Conservation (phyloP, 495 filamentous ascomycete species). For the Penicillium soppii region DNA sequence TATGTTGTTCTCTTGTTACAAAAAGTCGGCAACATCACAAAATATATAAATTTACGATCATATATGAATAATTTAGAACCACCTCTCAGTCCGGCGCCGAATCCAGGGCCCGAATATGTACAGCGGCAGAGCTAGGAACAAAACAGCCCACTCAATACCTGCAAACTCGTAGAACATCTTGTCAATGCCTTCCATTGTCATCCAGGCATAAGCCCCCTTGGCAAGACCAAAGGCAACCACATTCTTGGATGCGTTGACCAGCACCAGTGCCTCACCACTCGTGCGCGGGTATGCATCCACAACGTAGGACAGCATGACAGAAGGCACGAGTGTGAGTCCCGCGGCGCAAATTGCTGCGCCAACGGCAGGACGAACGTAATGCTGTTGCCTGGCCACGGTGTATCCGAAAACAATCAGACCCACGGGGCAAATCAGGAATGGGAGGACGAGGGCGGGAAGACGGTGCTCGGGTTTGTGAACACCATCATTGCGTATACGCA, state of each 20-base stretch:
- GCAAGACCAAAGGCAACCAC: conserved; percentile 39
- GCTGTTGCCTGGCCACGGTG: conserved; percentile 15
- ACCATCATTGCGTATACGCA: conserved; percentile 27
- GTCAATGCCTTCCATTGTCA: conserved; percentile 27
- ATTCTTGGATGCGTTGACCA: conserved; percentile 43
- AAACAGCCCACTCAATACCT: conserved; percentile 32
- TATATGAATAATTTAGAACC: too few species aligned
- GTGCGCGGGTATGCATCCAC: conserved; percentile 29
- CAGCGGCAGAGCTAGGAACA: conserved; percentile 18
- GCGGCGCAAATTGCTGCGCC: conserved; percentile 26
- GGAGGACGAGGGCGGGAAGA: conserved; percentile 28
- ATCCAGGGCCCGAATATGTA: conserved; percentile 34
- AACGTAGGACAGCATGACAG: conserved; percentile 34
- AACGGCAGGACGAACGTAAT: conserved; percentile 25
- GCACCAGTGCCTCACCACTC: conserved; percentile 31
- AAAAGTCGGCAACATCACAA: too few species aligned
- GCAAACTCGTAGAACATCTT: conserved; percentile 43
- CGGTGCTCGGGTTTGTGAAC: conserved; percentile 33
- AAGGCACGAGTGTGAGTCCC: conserved; percentile 27
- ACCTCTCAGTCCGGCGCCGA: conserved; percentile 20
- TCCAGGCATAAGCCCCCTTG: conserved; percentile 25
- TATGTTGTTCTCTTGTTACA: too few species aligned
- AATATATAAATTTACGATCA: too few species aligned
- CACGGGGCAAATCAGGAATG: conserved; percentile 29
- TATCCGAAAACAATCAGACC: conserved; percentile 32